Conservation (phyloP, 192 early-diverging fungal species). For the Glomus cerebriforme region DNA sequence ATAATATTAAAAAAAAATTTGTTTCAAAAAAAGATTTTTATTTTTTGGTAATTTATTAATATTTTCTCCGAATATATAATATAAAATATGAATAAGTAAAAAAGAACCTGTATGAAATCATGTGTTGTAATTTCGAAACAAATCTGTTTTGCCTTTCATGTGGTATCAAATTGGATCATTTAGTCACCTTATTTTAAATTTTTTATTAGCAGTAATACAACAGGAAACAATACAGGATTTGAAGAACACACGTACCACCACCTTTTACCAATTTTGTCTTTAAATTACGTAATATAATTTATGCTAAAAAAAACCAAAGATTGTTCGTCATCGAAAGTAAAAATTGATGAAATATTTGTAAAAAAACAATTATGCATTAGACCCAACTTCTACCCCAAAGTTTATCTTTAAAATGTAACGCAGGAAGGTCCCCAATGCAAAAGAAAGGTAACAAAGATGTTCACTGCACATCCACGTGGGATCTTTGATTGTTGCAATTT, state of each 20-base stretch:
- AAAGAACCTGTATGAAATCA: too few species aligned
- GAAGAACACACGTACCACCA: conserved; percentile 2
- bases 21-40: too few species aligned
- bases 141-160: too few species aligned
- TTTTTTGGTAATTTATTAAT: too few species aligned
- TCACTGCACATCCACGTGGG: conserved; percentile 9
- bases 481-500: background rate
- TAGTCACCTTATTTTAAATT: background rate
- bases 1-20: too few species aligned
- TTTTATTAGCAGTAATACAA: background rate
- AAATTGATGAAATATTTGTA: background rate
- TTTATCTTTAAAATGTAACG: background rate
- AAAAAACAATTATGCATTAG: background rate
- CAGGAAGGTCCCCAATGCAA: background rate
- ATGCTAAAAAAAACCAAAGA: background rate
- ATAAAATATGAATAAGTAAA: too few species aligned
- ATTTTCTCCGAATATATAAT: too few species aligned
- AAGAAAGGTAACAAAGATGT: background rate
- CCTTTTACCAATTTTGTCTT: background rate
- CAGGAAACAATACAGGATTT: background rate
- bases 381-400: background rate
- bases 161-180: background rate
- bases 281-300: conserved; percentile 1
- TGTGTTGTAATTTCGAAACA: too few species aligned
- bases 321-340: background rate